Evolutionary conservation across 164 flowering plant genomes (phyloP), one percentile per base, ranked within the genome.

Genomic region (Buxus sempervirens): DNA sequence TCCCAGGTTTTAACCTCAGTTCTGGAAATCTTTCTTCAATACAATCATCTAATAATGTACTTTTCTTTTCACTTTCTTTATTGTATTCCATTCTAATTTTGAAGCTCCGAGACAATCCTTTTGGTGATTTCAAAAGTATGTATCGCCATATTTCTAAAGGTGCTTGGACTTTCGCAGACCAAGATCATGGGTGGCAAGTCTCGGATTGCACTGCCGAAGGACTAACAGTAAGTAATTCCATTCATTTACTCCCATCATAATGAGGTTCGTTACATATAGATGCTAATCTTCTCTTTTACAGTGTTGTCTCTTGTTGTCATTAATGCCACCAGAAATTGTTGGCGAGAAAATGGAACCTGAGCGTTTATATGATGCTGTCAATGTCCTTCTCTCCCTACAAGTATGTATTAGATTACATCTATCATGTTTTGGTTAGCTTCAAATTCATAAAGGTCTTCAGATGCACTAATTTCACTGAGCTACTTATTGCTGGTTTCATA

Each of bases 121-220:
- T 65, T 28, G 83, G 86, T 9, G 81, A 83, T 25, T 83, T 71
- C 42, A 66, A 60, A 70, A 60, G 57, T 22, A 83, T 83, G 87
- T 68, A 64, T 67, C 81, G 86, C 7, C 84, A 84, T 55, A 79
- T 80, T 53, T 82, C 85, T 2, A 82, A 83, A 69, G 89, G 87
- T 0, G 58, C 82, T 9, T 85, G 87, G 87, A 80, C 87, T 13
- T 80, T 82, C 68, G 80, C 84, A 7, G 83, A 82, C 70, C 78
- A 75, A 70, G 87, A 84, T 69, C 87, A 83, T 21, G 89, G 89
- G 9, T 84, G 83, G 86, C 82, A 77, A 72, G 88, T 84, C 45
- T 86, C 88, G 2, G 89, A 85, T 58, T 84, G 86, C 76, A 85
- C 89, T n/a, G 82, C 86, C 38, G 87, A 84, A 70, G 79, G 79